Base-by-base conservation (phyloP, 805 yeast species). In the Metschnikowia santaceciliae region DNA sequence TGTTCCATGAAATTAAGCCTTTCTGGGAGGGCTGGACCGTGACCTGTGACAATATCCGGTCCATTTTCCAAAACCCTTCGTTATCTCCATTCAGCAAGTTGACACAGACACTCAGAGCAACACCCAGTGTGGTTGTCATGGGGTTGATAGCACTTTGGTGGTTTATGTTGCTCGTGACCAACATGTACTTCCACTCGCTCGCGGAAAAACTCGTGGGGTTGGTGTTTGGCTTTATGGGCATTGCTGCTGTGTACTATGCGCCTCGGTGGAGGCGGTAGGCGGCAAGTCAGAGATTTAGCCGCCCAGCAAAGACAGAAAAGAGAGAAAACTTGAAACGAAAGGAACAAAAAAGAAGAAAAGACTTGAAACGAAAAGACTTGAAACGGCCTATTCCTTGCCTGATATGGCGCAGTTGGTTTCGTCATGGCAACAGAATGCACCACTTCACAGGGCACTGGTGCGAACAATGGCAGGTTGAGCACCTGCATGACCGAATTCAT, bases 161-260 rank as follows among this genome's bases (percentile, higher is more conserved):
- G 76, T 88, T 89, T 81, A 90, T 90, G 94, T 75, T 91, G 38
- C 69, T 91, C 32, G 81, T 88, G 77, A 92, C 99, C 1, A 78
- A 87, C 51, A 75, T 87, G 14, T 86, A 88, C 62, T 92, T 90
- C 78, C 99, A 94, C 68, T 82, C 94, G 0, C 65, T 87, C 26
- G 54, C 69, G 3, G 98, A 91, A 63, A 90, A 90, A 62, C 51
- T 86, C 2, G 79, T 82, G 22, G 97, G 96, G 1, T 67, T 87
- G 41, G 20, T 78, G 3, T 82, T 82, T 68, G 90, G 90, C 15
- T 79, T 78, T 62, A 46, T 75, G 7, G 81, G 81, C 22, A 76
- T 81, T 10, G 17, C 64, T 1, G 59, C 74, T 1, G 76, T 83
- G 36, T 84, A 84, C 61, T 52, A 62, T 44, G 45, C 65, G 7